Conservation (phyloP, 2,329 filamentous ascomycete species). For the Colletotrichum sp. region DNA sequence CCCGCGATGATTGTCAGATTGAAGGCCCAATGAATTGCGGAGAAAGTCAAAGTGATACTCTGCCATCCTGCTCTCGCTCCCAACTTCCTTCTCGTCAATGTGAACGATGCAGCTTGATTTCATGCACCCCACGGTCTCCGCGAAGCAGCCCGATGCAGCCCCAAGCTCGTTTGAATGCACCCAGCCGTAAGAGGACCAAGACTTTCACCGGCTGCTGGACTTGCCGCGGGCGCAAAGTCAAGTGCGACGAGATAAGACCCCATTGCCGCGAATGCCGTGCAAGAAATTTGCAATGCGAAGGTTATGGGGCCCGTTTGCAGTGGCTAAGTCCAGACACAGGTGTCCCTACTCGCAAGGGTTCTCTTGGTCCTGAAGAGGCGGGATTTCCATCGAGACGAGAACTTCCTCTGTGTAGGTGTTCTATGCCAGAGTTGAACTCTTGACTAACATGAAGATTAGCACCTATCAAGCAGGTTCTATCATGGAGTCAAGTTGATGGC, state of each 20-base stretch:
- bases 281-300: slow-evolving; percentile 32
- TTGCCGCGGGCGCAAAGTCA: slow-evolving; percentile 40
- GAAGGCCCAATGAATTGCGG: not conserved
- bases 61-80: not conserved
- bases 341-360: not conserved
- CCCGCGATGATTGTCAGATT: not conserved
- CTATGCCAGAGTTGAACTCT: not conserved
- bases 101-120: not conserved
- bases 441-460: not conserved
- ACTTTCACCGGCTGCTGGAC: slow-evolving; percentile 40
- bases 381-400: not conserved
- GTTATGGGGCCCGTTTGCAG: slow-evolving; percentile 33
- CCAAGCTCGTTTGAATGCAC: not conserved
- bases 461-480: not conserved
- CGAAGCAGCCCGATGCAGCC: not conserved
- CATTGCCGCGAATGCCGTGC: slow-evolving; percentile 32
- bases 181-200: slow-evolving; percentile 27
- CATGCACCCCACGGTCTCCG: not conserved
- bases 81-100: not conserved
- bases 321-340: slow-evolving; percentile 27
- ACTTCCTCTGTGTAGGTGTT: not conserved
- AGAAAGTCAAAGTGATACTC: not conserved
- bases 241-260: slow-evolving; percentile 36
- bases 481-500: not conserved
- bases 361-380: not conserved